These are phyloP conservation scores for Allium fistulosum DNA, from an alignment of 106 monocot genomes.

Conservation along the genomic window DNA sequence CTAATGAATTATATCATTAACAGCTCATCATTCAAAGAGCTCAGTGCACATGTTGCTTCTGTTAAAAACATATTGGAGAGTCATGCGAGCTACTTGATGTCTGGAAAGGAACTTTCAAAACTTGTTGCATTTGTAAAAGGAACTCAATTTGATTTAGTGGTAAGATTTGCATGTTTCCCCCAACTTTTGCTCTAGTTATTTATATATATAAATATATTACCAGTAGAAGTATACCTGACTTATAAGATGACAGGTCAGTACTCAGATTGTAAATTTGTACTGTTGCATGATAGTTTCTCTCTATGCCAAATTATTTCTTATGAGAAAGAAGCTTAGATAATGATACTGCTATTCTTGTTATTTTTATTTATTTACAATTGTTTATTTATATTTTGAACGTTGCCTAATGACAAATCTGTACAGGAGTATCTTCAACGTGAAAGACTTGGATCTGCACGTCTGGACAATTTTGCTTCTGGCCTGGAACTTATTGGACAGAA, in stretches of 20 bases:
- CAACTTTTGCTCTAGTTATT: neutral
- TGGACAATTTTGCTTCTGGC: slow-evolving; percentile 94
- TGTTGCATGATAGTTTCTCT: too few species aligned
- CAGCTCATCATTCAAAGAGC: slow-evolving; percentile 86
- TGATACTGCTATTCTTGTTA: too few species aligned
- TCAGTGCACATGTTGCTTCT: slow-evolving; percentile 85
- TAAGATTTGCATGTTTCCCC: slow-evolving; percentile 19
- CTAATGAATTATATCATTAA: slow-evolving; percentile 9
- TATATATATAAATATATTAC: too few species aligned
- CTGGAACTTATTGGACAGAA: slow-evolving; percentile 97
- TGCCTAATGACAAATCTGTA: slow-evolving; percentile 5
- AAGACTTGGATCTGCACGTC: slow-evolving; percentile 74
- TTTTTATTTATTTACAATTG: neutral
- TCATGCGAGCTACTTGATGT: slow-evolving; percentile 97
- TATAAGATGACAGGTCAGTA: too few species aligned
- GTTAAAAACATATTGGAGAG: slow-evolving; percentile 94
- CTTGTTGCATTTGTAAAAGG: slow-evolving; percentile 99
- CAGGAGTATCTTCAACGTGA: slow-evolving; percentile 99
- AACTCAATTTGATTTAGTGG: slow-evolving; percentile 99
- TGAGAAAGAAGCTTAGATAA: too few species aligned
- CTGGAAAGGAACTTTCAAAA: slow-evolving; percentile 98
- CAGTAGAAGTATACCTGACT: too few species aligned
- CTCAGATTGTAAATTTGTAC: too few species aligned
- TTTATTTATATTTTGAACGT: neutral
- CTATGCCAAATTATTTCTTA: too few species aligned